These are phyloP conservation scores for Phytophthora lateralis DNA, from an alignment of 352 stramenopile genomes.

Conservation along the genomic window DNA sequence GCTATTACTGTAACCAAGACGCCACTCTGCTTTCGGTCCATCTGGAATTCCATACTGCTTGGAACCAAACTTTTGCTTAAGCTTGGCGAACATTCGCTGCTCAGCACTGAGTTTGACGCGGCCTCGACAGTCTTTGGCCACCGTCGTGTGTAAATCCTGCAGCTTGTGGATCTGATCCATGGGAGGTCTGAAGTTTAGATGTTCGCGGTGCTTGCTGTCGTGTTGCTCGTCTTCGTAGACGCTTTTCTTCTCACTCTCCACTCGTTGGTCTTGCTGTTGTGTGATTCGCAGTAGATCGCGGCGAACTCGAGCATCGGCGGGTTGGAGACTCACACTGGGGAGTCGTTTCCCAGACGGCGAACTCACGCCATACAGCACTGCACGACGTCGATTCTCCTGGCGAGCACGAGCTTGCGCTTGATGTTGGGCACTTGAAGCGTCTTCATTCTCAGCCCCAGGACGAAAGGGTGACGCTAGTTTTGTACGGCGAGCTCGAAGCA, in stretches of 20 bases:
- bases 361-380: constrained; percentile 47
- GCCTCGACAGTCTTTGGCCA: constrained; percentile 38
- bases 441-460: constrained; percentile 14
- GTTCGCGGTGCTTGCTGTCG: constrained; percentile 55
- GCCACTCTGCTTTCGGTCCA: constrained; percentile 37
- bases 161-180: constrained; percentile 53
- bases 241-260: constrained; percentile 14
- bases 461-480: constrained; percentile 13
- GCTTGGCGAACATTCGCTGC: constrained; percentile 18
- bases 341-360: constrained; percentile 36
- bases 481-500: constrained; percentile 20
- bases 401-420: constrained; percentile 21
- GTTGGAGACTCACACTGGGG: constrained; percentile 40
- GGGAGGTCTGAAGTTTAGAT: constrained; percentile 48
- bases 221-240: constrained; percentile 56
- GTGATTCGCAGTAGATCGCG: constrained; percentile 49
- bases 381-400: constrained; percentile 40
- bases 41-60: neutral
- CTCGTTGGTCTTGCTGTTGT: constrained; percentile 22
- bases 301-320: constrained; percentile 46
- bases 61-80: constrained; percentile 11
- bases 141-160: constrained; percentile 56
- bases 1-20: constrained; percentile 56
- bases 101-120: constrained; percentile 16
- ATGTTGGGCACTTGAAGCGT: constrained; percentile 15